Evolutionary conservation across 371 early-diverging fungal species (phyloP), one percentile per base, ranked within the genome.

Genomic region (Actinomortierella ambigua): DNA sequence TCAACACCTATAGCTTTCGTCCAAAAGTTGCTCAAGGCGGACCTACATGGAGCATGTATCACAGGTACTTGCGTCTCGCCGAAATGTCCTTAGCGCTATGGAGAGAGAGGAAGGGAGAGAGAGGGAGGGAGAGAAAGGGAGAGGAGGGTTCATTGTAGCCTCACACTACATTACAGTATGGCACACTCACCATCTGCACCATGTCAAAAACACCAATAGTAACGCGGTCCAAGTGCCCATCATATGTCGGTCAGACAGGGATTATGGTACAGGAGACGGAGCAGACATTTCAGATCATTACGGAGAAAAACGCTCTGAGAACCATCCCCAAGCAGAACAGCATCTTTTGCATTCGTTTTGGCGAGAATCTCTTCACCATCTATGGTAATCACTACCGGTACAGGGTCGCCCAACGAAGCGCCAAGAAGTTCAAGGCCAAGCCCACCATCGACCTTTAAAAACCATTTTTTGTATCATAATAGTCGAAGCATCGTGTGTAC

Each of bases 191-290:
- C 11, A 26, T 29, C 22, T 43, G 22, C 29, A 1, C 22, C 18
- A 26, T 50, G 29, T 24, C 49, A 22, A 15, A 11, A 18, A 54
- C 0, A 7, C 28, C 4, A 1, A 20, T 51, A 88, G 97, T 96
- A 9, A 71, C 81, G 29, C 80, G 87, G 52, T 89, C 96, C n/a
- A 92, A 85, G 57, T 92, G 93, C 57, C 93, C 94, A 3, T 81
- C 82, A 2, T 87, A 86, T 59, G 81, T 97, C 18, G 95, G 95
- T 2, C 59, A 83, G 0, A 71, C 82, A 11, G 97, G 98, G 1
- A 95, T 96, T 52, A 79, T 93, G 7, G 81, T 95, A 11, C 92
- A 93, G 67, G 98, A 97, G 62, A 95, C 96, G 1, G 88, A 93
- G 51, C 91, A 92, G 61, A 79, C 88, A 54, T 93, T 97, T 63